These are phyloP conservation scores for Vitellaria paradoxa DNA, from an alignment of 179 eudicot genomes.

Conservation along the genomic window DNA sequence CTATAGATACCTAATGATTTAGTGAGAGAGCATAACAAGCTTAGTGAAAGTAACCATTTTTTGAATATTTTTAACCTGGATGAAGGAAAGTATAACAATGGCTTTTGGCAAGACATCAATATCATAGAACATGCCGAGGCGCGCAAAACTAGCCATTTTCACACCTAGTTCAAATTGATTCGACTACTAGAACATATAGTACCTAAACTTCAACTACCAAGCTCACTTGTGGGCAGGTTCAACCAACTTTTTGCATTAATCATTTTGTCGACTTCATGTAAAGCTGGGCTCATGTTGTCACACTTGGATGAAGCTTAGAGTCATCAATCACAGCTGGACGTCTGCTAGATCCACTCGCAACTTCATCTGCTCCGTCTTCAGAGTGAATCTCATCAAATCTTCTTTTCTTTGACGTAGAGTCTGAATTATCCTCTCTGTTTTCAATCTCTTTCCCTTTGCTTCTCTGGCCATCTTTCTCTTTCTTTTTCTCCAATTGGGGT, in stretches of 20 bases:
- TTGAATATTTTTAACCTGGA: too few species aligned
- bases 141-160: too few species aligned
- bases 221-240: not conserved
- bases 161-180: too few species aligned
- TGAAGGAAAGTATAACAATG: too few species aligned
- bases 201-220: slow-evolving; percentile 6
- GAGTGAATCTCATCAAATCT: slow-evolving; percentile 40
- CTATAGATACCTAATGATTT: too few species aligned
- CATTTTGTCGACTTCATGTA: not conserved
- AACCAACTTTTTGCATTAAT: not conserved
- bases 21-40: too few species aligned
- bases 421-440: slow-evolving; percentile 35
- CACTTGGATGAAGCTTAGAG: not conserved
- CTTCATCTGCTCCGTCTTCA: slow-evolving; percentile 40
- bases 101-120: too few species aligned
- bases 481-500: slow-evolving; percentile 31
- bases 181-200: not conserved
- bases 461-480: slow-evolving; percentile 27
- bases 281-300: not conserved
- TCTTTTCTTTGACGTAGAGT: slow-evolving; percentile 60
- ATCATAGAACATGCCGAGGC: too few species aligned
- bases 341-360: slow-evolving; percentile 20
- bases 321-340: slow-evolving; percentile 11
- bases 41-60: too few species aligned
- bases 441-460: slow-evolving; percentile 33